Evolutionary conservation across 75 land plant genomes (phyloP).

Genomic region (Pinus tabuliformis): DNA sequence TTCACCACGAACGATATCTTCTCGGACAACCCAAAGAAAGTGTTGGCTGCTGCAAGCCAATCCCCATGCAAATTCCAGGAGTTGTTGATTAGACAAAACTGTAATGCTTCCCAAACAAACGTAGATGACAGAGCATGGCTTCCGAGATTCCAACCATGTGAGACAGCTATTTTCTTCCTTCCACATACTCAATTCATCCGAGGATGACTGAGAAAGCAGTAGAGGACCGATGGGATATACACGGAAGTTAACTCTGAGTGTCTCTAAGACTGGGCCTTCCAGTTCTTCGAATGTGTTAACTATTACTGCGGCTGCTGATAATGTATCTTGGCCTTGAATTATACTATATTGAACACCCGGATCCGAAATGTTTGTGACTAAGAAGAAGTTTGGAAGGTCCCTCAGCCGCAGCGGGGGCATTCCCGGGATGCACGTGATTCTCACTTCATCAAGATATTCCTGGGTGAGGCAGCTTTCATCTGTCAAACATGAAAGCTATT

Average conservation of each 20-base stretch:
- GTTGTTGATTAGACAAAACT: slow-evolving; percentile 6
- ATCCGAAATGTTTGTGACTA: slow-evolving; percentile 11
- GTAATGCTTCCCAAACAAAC: slow-evolving; percentile 32
- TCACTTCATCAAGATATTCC: slow-evolving; percentile 14
- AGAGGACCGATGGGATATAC: slow-evolving; percentile 13
- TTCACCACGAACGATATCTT: slow-evolving; percentile 7
- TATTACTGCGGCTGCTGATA: not conserved
- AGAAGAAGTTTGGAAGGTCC: slow-evolving; percentile 41
- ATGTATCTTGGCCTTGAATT: not conserved
- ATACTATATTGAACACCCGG: not conserved
- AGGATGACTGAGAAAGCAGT: not conserved
- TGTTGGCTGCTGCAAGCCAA: not conserved
- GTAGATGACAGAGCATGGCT: slow-evolving; percentile 31
- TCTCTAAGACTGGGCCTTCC: slow-evolving; percentile 11
- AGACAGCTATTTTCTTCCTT: slow-evolving; percentile 11
- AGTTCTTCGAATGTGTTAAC: slow-evolving; percentile 14
- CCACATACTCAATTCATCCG: not conserved
- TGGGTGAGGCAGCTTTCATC: slow-evolving; percentile 19
- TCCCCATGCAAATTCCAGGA: slow-evolving; percentile 10
- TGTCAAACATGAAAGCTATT: not conserved
- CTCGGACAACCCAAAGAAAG: slow-evolving; percentile 43
- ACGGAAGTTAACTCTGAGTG: not conserved
- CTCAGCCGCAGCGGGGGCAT: slow-evolving; percentile 26
- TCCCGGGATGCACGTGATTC: slow-evolving; percentile 36
- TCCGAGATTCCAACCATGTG: slow-evolving; percentile 34